Base-by-base conservation (phyloP, 306 rosid species). In the Glycine tomentella region DNA sequence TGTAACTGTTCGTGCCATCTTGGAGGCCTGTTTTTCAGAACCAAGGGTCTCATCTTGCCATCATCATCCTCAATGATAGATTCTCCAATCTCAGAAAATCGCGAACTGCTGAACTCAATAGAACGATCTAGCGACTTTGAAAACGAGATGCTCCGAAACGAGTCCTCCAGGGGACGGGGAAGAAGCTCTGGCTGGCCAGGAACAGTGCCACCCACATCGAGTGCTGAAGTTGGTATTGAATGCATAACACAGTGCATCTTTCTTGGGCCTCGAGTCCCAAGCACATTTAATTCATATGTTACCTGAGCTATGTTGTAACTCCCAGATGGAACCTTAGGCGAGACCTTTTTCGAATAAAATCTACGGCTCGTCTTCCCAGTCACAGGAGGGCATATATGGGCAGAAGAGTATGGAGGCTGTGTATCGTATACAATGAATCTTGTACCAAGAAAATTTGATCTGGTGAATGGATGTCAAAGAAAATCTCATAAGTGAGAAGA, bases 401-500 rank as follows among this genome's bases (percentile, higher is more conserved):
- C 83, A 31, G 93, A 78, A 81, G 84, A 70, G 80, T 76, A 91
- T 49, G 97, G 90, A 64, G 97, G 97, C 77, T 93, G 97, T 6
- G 97, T 91, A 74, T 95, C 99, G 48, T 90, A 91, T 66, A 95
- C 87, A 44, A 92, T 89, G 86, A 93, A 95, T 69, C 89, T 93
- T 46, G 99, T 95, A 64, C 99, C 99, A 51, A 95, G 92, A 80
- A 95, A 95, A 85, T 95, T 95, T 71, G 99, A 91, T 84, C 99
- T 95, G 95, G 80, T 58, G 72, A 14, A 85, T 40, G 69, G 62
- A 86, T 74, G 33, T 36, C 81, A 67, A 42, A 68, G 38, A 49
- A 67, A 63, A 40, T 59, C 0, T 14, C 57, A 8, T 2, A 6
- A 52, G 68, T 69, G n/a, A 48, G 56, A 59, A 49, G 42, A 34